Evolutionary conservation across 1,139 yeast species (phyloP).

Genomic region (Suhomyces choctaworum): DNA sequence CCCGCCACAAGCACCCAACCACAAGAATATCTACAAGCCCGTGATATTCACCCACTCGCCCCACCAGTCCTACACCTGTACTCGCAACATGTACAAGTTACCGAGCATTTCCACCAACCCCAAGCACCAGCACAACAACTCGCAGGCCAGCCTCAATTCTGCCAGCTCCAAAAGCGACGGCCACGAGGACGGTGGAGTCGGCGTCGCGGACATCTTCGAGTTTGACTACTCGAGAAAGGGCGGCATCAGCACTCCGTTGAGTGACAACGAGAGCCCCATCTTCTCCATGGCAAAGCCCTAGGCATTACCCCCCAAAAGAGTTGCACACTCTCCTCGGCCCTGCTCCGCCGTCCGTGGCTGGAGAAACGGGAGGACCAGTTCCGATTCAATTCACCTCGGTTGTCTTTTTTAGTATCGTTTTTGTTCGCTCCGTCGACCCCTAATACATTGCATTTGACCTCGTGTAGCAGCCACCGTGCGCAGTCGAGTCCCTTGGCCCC

Average conservation of each 20-base stretch:
- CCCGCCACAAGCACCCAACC: slow-evolving; percentile 6
- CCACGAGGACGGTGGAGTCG: slow-evolving; percentile 22
- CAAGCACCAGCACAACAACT: slow-evolving; percentile 25
- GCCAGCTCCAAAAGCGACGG: slow-evolving; percentile 26
- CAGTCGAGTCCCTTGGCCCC: too few species aligned
- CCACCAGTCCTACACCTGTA: slow-evolving; percentile 6
- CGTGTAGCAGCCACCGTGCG: too few species aligned
- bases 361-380: not conserved
- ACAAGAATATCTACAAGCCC: slow-evolving; percentile 13
- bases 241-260: slow-evolving; percentile 35
- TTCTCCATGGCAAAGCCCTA: slow-evolving; percentile 15
- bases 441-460: not conserved
- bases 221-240: slow-evolving; percentile 25
- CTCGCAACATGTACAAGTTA: slow-evolving; percentile 9
- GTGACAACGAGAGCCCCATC: slow-evolving; percentile 34
- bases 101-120: slow-evolving; percentile 9
- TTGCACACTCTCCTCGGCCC: not conserved
- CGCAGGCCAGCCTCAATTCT: slow-evolving; percentile 32
- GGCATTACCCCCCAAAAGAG: slow-evolving; percentile 1
- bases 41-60: slow-evolving; percentile 10
- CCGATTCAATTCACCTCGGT: not conserved
- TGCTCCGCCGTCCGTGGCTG: not conserved
- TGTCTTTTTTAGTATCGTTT: not conserved
- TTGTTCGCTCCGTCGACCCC: not conserved
- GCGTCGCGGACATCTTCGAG: slow-evolving; percentile 30